phyloP scores from a whole-genome alignment of 2,329 filamentous ascomycete genomes.

The Cryoendolithus antarcticus region DNA sequence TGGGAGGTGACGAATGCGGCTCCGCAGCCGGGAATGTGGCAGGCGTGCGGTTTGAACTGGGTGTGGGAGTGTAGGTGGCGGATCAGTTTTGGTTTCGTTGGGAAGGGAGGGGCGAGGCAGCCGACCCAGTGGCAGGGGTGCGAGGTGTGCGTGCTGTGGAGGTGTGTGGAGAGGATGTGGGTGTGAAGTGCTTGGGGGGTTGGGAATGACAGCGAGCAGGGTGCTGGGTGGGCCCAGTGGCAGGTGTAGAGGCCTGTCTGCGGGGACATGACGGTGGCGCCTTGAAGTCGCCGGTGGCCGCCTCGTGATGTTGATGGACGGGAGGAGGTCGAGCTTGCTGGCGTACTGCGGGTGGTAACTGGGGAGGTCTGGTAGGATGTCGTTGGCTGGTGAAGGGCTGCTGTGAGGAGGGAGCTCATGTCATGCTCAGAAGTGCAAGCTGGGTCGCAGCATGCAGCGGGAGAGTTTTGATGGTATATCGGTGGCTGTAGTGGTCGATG shows the following conservation, averaged over 20 bases:
- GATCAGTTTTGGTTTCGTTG: constrained; percentile 44
- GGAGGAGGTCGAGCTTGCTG: constrained; percentile 4
- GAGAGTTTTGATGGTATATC: neutral
- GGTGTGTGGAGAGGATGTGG: constrained; percentile 42
- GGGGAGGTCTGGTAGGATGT: constrained; percentile 2
- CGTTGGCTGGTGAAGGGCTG: constrained; percentile 1
- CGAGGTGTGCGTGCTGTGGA: constrained; percentile 21
- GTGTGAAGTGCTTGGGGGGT: constrained; percentile 42
- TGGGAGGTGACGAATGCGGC: constrained; percentile 54
- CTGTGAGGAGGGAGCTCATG: constrained; percentile 3
- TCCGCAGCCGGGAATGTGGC: constrained; percentile 43
- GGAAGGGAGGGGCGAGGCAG: constrained; percentile 38
- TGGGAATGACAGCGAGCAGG: constrained; percentile 23
- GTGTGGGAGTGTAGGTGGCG: constrained; percentile 55
- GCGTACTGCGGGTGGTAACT: constrained; percentile 4
- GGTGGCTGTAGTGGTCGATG: constrained; percentile 2
- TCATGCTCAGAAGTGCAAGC: neutral
- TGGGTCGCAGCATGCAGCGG: neutral
- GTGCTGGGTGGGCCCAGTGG: constrained; percentile 3
- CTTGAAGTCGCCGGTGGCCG: constrained; percentile 6
- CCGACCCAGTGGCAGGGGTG: constrained; percentile 36
- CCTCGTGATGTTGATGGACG: constrained; percentile 3
- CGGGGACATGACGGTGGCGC: constrained; percentile 2
- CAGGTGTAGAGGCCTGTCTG: constrained; percentile 3
- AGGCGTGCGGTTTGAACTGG: constrained; percentile 36